Evolutionary conservation across 2,329 filamentous ascomycete genomes (phyloP), one percentile per base, ranked within the genome.

Genomic region (Penicillium polonicum): DNA sequence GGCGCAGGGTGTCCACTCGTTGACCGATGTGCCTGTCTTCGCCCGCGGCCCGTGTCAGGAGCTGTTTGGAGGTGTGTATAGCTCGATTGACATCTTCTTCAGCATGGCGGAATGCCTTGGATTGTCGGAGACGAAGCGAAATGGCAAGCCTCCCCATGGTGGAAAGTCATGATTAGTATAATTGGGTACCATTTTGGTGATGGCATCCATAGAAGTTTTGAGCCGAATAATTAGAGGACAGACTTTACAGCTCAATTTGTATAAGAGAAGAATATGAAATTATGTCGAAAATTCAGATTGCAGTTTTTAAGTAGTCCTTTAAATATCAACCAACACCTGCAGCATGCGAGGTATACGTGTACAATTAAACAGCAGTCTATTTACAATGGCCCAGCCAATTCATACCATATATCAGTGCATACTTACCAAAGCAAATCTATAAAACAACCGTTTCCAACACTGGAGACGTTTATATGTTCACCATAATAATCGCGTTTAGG

Each of bases 11-110:
- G 89, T 91, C 19, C 89, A 92, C 78, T 89, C 85, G 25, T 78
- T 92, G 61, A 92, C 89, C 1, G 89, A 92, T 66, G 89, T 92
- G 33, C 86, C 89, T 2, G 87, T 94, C 21, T 93, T 89, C 67
- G 88, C 89, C 1, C 83, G 84, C 78, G 90, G 90, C 0, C 90
- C 90, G 6, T 93, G 90, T 77, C 87, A 91, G 73, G 87, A 90
- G 67, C 76, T 83, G 15, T 94, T 94, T 70, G 84, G 86, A 5
- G 74, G 74, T 41, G 72, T 75, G 5, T 75, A 72, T 55, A 74
- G 71, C 58, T 75, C 73, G 43, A 68, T 75, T 27, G 74, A 77
- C 48, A 70, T 77, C 44, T 77, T 76, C 63, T 77, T 74, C 66
- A 63, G 67, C 39, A 76, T 78, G 60, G 74, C 75, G 12, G 71